Base-by-base conservation (phyloP, 2,329 filamentous ascomycete species). In the Cercospora sp. region DNA sequence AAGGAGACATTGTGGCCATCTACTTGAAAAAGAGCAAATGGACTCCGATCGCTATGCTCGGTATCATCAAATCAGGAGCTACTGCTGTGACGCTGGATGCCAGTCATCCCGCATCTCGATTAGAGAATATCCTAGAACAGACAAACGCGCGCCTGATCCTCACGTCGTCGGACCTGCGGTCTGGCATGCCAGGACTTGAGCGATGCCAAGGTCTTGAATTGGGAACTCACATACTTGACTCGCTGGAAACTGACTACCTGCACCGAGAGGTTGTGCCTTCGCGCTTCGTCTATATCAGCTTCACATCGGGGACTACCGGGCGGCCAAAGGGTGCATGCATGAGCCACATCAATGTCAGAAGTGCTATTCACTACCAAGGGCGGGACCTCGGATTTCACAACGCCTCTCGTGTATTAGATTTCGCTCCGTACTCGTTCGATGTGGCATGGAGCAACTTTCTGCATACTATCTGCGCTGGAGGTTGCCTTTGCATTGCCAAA, bases 41-140 rank as follows among this genome's bases (percentile, higher is more conserved):
- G 73, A 72, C 68, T 32, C 68, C 70, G 30, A 69, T 77, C 43
- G 75, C 70, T 21, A 73, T 75, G 61, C 69, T 74, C 59, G 75
- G 69, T 34, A 63, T 69, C 16, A 75, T 79, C 70, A 79, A 79
- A 68, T 73, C 73, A 12, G 77, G 77, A 40, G 74, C 69, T 7
- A 70, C 74, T 21, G 73, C 74, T 30, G 75, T 76, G 0, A 65
- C 73, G 16, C 73, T 77, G 63, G 76, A 78, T 51, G 70, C 73
- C 28, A 71, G 67, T 5, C 69, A 71, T 18, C 76, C 76, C 5
- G 6, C 62, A 10, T 70, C 72, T n/a, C 72, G 77, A 16, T 70
- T 77, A 3, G 65, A 72, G 26, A 72, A 65, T 40, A 75, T 79
- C 55, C 70, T 74, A 1, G 28, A 71, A n/a, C 72, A 78, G 59